Conservation (phyloP, 164 flowering plant genomes). For the Piper longum region DNA sequence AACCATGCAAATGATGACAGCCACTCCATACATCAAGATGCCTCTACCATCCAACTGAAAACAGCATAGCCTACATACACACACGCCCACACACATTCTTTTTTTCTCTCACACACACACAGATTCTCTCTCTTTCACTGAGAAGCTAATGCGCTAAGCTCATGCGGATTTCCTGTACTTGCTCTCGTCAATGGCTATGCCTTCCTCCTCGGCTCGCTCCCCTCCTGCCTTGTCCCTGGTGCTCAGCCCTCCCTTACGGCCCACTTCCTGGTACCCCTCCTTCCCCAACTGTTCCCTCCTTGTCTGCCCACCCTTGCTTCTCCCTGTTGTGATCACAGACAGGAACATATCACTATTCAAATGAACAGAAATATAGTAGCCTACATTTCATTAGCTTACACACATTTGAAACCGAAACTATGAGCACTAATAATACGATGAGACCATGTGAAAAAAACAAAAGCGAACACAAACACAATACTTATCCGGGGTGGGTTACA, state of each 20-base stretch:
- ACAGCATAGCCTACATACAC: no score
- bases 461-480: background rate
- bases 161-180: constrained; percentile 21
- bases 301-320: constrained; percentile 54
- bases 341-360: background rate
- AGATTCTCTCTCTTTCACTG: no score
- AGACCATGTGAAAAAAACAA: no score
- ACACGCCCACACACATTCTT: no score
- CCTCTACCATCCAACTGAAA: no score
- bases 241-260: constrained; percentile 65
- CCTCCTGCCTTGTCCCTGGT: constrained; percentile 48
- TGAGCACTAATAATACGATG: background rate
- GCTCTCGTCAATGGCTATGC: constrained; percentile 52
- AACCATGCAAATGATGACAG: no score
- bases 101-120: no score
- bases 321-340: constrained; percentile 17
- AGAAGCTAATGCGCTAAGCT: no score
- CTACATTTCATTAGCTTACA: no score
- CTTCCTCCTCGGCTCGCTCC: constrained; percentile 49
- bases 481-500: background rate
- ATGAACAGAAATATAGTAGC: no score
- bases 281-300: constrained; percentile 48
- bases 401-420: background rate
- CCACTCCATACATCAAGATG: no score
- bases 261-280: constrained; percentile 36